Evolutionary conservation across 1,139 yeast species (phyloP).

Genomic region (Saccharomyces hybrid): DNA sequence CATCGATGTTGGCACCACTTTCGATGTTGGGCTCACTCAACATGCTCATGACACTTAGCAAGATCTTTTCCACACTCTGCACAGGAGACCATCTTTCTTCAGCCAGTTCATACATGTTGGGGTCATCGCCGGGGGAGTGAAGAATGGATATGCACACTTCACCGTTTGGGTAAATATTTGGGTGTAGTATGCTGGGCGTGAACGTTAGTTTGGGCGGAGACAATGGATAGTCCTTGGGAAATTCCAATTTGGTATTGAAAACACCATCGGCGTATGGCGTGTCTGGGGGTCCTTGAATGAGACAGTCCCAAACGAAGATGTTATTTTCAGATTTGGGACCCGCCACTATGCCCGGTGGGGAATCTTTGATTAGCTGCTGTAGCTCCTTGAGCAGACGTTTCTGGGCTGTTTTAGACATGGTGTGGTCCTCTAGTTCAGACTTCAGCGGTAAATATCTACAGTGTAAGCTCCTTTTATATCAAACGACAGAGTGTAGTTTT

Average conservation of each 20-base stretch:
- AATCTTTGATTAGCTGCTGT: slow-evolving; percentile 74
- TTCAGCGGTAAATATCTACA: not conserved
- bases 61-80: slow-evolving; percentile 90
- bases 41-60: slow-evolving; percentile 90
- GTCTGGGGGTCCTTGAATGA: slow-evolving; percentile 83
- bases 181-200: slow-evolving; percentile 81
- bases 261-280: slow-evolving; percentile 93
- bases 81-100: slow-evolving; percentile 98
- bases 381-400: slow-evolving; percentile 80
- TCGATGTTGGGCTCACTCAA: slow-evolving; percentile 95
- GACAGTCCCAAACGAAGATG: slow-evolving; percentile 83
- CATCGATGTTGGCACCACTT: slow-evolving; percentile 95
- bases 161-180: slow-evolving; percentile 89
- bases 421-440: not conserved
- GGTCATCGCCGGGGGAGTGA: slow-evolving; percentile 96
- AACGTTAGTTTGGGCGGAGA: slow-evolving; percentile 84
- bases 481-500: not conserved
- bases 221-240: slow-evolving; percentile 87
- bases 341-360: slow-evolving; percentile 94
- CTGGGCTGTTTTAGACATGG: slow-evolving; percentile 57
- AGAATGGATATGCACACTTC: slow-evolving; percentile 91
- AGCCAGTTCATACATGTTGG: slow-evolving; percentile 88
- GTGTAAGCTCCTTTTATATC: not conserved
- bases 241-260: slow-evolving; percentile 70
- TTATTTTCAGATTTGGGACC: slow-evolving; percentile 82